These are phyloP conservation scores for Neurospora sp. DNA, from an alignment of 495 filamentous ascomycete genomes.

Conservation along the genomic window DNA sequence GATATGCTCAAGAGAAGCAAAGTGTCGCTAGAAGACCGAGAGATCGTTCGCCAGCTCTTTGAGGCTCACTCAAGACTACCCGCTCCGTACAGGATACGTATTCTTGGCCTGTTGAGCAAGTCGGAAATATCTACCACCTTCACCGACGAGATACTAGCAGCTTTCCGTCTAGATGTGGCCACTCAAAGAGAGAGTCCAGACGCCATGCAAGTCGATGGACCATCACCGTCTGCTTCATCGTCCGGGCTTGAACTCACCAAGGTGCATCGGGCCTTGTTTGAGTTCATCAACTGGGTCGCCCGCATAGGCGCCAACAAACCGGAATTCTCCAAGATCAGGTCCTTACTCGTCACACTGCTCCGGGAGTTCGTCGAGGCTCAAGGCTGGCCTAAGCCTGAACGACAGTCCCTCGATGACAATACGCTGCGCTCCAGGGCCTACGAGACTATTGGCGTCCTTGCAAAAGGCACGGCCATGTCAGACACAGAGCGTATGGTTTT, in stretches of 20 bases:
- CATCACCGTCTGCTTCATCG: slow-evolving; percentile 3
- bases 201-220: slow-evolving; percentile 23
- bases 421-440: slow-evolving; percentile 66
- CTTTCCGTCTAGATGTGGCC: slow-evolving; percentile 52
- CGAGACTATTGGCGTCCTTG: slow-evolving; percentile 75
- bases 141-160: slow-evolving; percentile 49
- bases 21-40: slow-evolving; percentile 60
- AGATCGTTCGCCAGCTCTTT: slow-evolving; percentile 54
- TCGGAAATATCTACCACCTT: slow-evolving; percentile 58
- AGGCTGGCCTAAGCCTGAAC: slow-evolving; percentile 64
- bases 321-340: slow-evolving; percentile 46
- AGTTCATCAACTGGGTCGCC: slow-evolving; percentile 80
- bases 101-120: slow-evolving; percentile 65
- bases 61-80: slow-evolving; percentile 61
- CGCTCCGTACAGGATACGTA: slow-evolving; percentile 60
- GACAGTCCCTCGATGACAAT: slow-evolving; percentile 48
- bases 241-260: slow-evolving; percentile 24
- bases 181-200: slow-evolving; percentile 14
- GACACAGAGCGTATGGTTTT: slow-evolving; percentile 44
- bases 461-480: slow-evolving; percentile 40
- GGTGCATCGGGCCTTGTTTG: slow-evolving; percentile 74
- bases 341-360: slow-evolving; percentile 60
- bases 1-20: slow-evolving; percentile 71
- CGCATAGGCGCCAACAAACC: slow-evolving; percentile 55
- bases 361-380: slow-evolving; percentile 67